These are phyloP conservation scores for Aspergillus indologenus DNA, from an alignment of 495 filamentous ascomycete genomes.

Conservation along the genomic window DNA sequence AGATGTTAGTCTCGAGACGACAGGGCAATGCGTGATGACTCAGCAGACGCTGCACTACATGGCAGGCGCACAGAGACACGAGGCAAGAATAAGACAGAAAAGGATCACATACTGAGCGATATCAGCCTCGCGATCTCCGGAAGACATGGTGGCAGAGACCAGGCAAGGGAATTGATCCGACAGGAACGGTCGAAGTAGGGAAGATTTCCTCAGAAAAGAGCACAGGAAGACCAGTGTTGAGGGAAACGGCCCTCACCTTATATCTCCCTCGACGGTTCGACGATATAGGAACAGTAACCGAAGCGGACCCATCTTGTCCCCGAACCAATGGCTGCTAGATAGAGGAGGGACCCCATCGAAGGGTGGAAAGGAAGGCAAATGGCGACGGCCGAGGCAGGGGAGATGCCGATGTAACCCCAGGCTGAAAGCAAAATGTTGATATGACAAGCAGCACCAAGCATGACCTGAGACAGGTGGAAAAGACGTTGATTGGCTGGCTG, in stretches of 20 bases:
- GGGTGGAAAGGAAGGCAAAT: constrained; percentile 14
- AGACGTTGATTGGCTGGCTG: constrained; percentile 9
- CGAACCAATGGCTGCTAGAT: constrained; percentile 9
- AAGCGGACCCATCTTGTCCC: constrained; percentile 22
- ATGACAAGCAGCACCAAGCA: constrained; percentile 25
- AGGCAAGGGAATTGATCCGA: constrained; percentile 11
- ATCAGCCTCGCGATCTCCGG: constrained; percentile 34
- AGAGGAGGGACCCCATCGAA: constrained; percentile 10
- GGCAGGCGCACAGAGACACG: neutral
- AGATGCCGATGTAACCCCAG: constrained; percentile 37
- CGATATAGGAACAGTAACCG: constrained; percentile 13
- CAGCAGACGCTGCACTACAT: neutral
- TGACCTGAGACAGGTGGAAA: constrained; percentile 10
- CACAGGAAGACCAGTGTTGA: neutral
- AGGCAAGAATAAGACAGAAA: neutral
- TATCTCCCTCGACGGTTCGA: constrained; percentile 14
- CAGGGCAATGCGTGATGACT: neutral
- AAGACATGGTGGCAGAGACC: constrained; percentile 28
- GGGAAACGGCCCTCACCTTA: constrained; percentile 21
- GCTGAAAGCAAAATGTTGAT: constrained; percentile 18
- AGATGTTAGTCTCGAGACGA: neutral
- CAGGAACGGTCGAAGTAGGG: constrained; percentile 7
- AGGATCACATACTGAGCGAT: constrained; percentile 33
- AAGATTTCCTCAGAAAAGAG: constrained; percentile 5
- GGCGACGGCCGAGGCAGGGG: constrained; percentile 11